Conservation (phyloP, 306 rosid species). For the Gillenia trifoliata region DNA sequence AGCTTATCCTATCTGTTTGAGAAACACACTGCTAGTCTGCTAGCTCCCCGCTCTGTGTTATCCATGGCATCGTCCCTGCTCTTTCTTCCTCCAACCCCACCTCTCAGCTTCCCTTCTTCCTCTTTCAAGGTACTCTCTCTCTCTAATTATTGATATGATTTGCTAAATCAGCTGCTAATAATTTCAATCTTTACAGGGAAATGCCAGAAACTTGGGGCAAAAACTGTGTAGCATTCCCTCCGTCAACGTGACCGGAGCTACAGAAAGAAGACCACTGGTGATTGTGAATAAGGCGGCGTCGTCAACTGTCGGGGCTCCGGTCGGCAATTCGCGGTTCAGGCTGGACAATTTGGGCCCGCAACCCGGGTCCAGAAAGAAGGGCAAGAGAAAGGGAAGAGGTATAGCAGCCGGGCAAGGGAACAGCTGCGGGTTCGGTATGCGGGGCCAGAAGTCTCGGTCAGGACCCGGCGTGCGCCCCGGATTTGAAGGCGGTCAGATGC, state of each 20-base stretch:
- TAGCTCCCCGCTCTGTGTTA: neutral
- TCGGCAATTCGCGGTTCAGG: conserved; percentile 48
- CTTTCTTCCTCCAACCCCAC: conserved; percentile 31
- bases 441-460: conserved; percentile 95
- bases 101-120: conserved; percentile 37
- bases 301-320: conserved; percentile 17
- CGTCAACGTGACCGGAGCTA: neutral
- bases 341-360: conserved; percentile 91
- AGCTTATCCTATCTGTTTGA: conserved; percentile 4
- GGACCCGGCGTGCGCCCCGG: conserved; percentile 85
- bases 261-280: conserved; percentile 23
- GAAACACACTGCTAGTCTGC: neutral
- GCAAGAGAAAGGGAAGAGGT: conserved; percentile 89
- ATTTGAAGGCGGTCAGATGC: conserved; percentile 98
- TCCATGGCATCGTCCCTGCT: conserved; percentile 54
- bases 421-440: conserved; percentile 99
- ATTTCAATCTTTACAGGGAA: conserved; percentile 46
- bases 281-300: conserved; percentile 35
- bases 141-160: neutral
- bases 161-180: neutral
- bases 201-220: conserved; percentile 34
- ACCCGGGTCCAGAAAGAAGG: conserved; percentile 84
- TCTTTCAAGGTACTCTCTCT: conserved; percentile 55
- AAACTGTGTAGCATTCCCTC: conserved; percentile 29
- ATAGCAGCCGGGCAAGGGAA: conserved; percentile 91